A percentile compares a stretch with the other conserved stretches of the same genome.
Conservation (phyloP, 495 filamentous ascomycete genomes). For the Daldinia concentrica region DNA sequence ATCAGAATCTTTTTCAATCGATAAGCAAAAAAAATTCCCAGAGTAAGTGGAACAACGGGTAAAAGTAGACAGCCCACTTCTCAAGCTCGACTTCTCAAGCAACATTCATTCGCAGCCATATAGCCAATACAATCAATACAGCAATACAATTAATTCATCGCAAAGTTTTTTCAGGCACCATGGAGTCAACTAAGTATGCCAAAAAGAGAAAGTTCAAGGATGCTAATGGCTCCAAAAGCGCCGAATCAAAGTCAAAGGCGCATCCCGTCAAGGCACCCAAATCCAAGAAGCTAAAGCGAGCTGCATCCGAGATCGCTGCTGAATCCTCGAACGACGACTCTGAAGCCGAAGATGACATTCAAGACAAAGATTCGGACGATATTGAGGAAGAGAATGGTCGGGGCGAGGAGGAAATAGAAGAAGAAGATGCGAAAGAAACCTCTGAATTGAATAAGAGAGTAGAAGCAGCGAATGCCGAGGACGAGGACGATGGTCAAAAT, state of each 20-base stretch:
- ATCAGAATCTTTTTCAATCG: constrained; percentile 29
- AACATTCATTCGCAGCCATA: not conserved
- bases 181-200: constrained; percentile 53
- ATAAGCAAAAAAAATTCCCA: constrained; percentile 40
- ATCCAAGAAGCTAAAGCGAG: constrained; percentile 46
- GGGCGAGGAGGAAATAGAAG: constrained; percentile 29
- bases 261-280: constrained; percentile 32
- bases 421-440: constrained; percentile 29
- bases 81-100: not conserved
- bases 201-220: constrained; percentile 61
- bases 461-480: constrained; percentile 41
- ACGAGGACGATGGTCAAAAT: constrained; percentile 41
- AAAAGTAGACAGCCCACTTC: constrained; percentile 22
- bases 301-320: constrained; percentile 34
- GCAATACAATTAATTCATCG: constrained; percentile 10
- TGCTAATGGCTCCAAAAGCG: constrained; percentile 44
- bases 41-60: not conserved
- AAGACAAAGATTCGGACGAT: constrained; percentile 43
- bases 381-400: constrained; percentile 36
- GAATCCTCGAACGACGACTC: constrained; percentile 36
- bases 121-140: too few species aligned
- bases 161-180: constrained; percentile 30
- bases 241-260: constrained; percentile 25
- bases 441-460: constrained; percentile 40
- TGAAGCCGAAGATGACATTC: constrained; percentile 37